phyloP scores from a whole-genome alignment of 805 yeast species.

The Dipodascus albidus region DNA sequence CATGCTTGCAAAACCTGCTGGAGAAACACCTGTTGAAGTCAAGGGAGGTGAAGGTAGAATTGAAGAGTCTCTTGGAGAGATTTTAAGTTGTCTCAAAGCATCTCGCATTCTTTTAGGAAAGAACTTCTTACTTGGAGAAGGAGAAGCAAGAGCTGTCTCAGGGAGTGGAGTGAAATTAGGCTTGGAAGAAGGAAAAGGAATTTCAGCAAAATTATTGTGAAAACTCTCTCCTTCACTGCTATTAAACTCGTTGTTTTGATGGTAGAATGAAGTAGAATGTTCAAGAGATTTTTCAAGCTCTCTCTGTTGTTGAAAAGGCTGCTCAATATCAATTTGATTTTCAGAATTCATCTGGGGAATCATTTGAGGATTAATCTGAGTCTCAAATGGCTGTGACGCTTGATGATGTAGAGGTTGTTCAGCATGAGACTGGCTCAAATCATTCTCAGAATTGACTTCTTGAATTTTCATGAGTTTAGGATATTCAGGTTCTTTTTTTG shows the following conservation, averaged over 20 bases:
- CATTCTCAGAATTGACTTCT: neutral
- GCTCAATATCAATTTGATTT: neutral
- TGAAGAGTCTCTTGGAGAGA: neutral
- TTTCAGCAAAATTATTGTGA: neutral
- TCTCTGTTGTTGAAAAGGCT: neutral
- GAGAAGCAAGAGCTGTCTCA: neutral
- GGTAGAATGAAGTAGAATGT: neutral
- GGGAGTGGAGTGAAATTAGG: neutral
- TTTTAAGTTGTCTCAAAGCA: neutral
- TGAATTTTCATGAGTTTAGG: neutral
- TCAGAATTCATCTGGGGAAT: neutral
- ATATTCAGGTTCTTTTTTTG: neutral
- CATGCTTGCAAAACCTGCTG: neutral
- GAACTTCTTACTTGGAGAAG: neutral
- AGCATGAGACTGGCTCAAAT: neutral
- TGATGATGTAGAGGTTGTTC: neutral
- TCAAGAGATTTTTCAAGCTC: slow-evolving; percentile 5
- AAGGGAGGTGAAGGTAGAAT: neutral
- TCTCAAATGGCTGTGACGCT: neutral
- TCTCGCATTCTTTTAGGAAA: neutral
- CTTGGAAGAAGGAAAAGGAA: neutral
- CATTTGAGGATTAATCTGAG: neutral
- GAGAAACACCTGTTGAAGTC: neutral
- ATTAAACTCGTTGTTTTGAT: neutral
- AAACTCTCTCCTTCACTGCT: neutral